Evolutionary conservation across 2,329 filamentous ascomycete species (phyloP).

Genomic region (Beauveria caledonica): DNA sequence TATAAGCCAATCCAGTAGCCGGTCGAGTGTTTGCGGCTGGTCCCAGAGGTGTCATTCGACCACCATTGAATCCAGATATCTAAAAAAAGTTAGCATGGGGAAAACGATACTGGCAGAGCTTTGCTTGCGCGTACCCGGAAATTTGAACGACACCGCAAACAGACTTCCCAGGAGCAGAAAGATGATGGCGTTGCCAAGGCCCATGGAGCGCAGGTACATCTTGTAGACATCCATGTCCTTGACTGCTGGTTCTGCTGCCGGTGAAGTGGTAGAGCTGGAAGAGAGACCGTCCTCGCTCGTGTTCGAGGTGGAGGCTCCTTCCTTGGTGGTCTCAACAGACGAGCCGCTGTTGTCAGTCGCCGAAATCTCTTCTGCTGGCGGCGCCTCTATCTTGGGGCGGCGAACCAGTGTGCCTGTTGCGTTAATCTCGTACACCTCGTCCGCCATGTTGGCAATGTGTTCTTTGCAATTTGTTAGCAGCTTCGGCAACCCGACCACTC

Average conservation of each 20-base stretch:
- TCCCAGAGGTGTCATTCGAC: background rate
- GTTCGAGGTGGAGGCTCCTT: background rate
- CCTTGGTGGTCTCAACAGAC: background rate
- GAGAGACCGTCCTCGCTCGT: background rate
- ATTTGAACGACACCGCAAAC: background rate
- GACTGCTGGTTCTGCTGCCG: background rate
- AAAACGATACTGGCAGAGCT: background rate
- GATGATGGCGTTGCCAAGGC: background rate
- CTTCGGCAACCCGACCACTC: no score
- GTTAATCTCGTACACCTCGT: background rate
- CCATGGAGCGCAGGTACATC: background rate
- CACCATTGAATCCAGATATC: constrained; percentile 7
- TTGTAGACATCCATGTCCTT: constrained; percentile 1
- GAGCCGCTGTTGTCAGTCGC: background rate
- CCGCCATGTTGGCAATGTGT: constrained; percentile 1
- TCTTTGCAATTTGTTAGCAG: background rate
- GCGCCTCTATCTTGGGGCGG: background rate
- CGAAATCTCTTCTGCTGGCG: background rate
- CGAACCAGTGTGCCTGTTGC: background rate
- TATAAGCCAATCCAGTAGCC: background rate
- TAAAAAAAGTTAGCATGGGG: background rate
- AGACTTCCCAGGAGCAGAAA: background rate
- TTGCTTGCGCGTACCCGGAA: background rate
- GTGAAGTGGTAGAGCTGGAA: background rate
- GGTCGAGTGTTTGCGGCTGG: background rate